Evolutionary conservation across 129 eudicot species (phyloP), one percentile per base, ranked within the genome.

Genomic region (Escallonia herrerae): DNA sequence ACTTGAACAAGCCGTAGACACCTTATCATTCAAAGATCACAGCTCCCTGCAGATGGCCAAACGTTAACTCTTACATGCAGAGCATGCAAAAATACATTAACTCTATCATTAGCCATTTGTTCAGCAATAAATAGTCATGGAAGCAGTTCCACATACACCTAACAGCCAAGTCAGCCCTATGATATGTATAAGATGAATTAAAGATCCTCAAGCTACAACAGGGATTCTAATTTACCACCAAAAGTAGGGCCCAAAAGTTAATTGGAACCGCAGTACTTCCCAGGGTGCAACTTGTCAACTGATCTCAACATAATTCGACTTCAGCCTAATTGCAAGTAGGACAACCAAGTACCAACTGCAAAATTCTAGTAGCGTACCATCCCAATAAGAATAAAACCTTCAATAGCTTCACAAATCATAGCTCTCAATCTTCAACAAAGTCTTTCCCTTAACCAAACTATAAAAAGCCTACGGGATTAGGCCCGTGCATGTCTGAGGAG

Each of bases 1-100:
- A 58, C 61, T 83, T 61, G 83, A 53, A 63, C 70, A 75, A 51
- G 88, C 77, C 94, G 85, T 89, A 22, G 1, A 22, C 67, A 70
- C 9, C 64, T 60, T 56, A 13, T 72, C 50, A 41, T 22, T 4
- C 61, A 54, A 63, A n/a, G 45, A 54, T 70, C 63, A 50, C 40
- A 56, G 47, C 8, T 43, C 33, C 73, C 73, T 54, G 68, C 49
- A 59, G 40, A 33, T 2, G 41, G 40, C 22, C 14, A 67, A 67
- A n/a, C 61, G 49, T 22, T 22, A 22, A 22, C 33, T 22, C 33
- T 22, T 22, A 22, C 33, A 22, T 22, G 33, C 33, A 50, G 51
- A 38, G 12, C 40, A 64, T 8, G n/a, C 49, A 65, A 51, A 51
- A 22, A 22, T 22, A 22, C 33, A 22, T 22, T 22, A 22, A 22